Base-by-base conservation (phyloP, 305 asterid genomes). In the Galium porrigens region DNA sequence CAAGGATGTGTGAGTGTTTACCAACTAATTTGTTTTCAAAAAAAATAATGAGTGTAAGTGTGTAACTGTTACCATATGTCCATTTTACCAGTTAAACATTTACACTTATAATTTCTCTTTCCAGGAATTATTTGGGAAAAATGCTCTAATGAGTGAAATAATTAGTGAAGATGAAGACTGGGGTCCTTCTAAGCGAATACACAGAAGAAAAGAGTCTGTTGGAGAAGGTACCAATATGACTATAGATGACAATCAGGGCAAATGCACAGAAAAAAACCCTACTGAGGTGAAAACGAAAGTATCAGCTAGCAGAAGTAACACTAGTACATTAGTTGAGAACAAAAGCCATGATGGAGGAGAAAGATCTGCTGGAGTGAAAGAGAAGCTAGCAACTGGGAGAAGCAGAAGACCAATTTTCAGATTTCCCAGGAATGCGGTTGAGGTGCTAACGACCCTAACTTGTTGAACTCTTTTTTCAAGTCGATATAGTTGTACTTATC, bases 81-180 rank as follows among this genome's bases (percentile, higher is more conserved):
- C 52, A 34, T 32, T 10, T 25, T 30, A 36, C 10, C 18, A 30
- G 17, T 34, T 22, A 18, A 39, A 7, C 4, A n/a, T 2, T n/a
- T 48, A 12, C 54, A 61, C 58, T 72, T 51, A 17, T 52, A 48
- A 37, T 34, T 64, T 58, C 37, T 49, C 37, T 68, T 63, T 66
- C 42, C 72, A 88, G 98, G 98, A 91, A 81, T 78, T 91, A 85
- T 91, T 91, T 80, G 98, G 96, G 61, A 91, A 79, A 74, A 80
- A 76, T 77, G 83, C 79, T 70, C 67, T 72, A 22, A 78, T 70
- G 53, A 71, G 61, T 73, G 96, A 86, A 70, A 87, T 78, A 70
- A 74, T 85, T 69, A 91, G 95, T 77, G 98, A 91, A 52, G 98
- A 91, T 71, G 98, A 91, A 77, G 98, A 91, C 67, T 86, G 98